Base-by-base conservation (phyloP, 345 rosid species). In the Hypericum androsaemum region DNA sequence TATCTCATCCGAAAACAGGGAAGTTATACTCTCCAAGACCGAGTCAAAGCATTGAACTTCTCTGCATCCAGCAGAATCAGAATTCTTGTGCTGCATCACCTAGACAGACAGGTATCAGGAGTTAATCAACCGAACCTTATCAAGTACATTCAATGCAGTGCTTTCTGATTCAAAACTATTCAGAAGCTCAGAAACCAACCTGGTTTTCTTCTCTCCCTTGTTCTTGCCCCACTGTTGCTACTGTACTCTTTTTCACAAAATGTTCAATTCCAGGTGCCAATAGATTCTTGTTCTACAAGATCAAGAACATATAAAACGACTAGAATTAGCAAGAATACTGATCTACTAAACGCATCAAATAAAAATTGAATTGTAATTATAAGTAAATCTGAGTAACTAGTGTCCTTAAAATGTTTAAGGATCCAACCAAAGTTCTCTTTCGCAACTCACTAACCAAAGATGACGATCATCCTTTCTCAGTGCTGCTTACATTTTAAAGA, bases 1-100 rank as follows among this genome's bases (percentile, higher is more conserved):
- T 65, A 64, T 60, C 53, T 76, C 83, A 58, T 70, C 62, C 60
- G 67, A 53, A 61, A 67, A 64, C 10, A 68, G 50, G 39, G 75
- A 66, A 32, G 36, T 69, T 39, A 74, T 47, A 32, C 69, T 74
- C 46, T 76, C 77, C 63, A 70, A 72, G 42, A 66, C 53, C 35
- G 56, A 71, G 64, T 78, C 77, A 41, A 68, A 41, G 42, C 57
- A 69, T 11, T 56, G 58, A 53, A 50, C 50, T 60, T 69, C 73
- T 53, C 71, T 76, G 54, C 52, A 44, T 61, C 73, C 70, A 47
- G 10, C 58, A n/a, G 42, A 37, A n/a, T 36, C n/a, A 41, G 61
- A 57, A 42, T 60, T 65, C 46, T 59, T 58, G 39, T 61, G 42
- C 72, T 69, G 62, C 9, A 56, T 13, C 50, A 54, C 43, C n/a